Conservation (phyloP, 768 basidiomycete genomes). For the Pseudohyphozyma bogoriensis region DNA sequence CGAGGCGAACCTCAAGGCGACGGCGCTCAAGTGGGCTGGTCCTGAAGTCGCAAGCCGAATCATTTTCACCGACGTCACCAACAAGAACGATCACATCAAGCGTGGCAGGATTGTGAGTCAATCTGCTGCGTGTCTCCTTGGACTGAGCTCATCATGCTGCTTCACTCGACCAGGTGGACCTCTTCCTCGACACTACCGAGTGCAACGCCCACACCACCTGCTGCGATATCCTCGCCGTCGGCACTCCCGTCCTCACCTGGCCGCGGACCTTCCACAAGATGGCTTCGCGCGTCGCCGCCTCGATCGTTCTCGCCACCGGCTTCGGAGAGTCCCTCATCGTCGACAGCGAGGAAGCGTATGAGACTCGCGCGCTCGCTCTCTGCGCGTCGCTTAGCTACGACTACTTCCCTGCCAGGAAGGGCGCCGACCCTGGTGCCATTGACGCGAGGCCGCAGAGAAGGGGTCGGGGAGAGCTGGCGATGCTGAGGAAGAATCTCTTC, state of each 20-base stretch:
- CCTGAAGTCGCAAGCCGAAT: slow-evolving; percentile 45
- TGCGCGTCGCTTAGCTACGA: slow-evolving; percentile 36
- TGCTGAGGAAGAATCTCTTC: slow-evolving; percentile 43
- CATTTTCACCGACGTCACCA: slow-evolving; percentile 46
- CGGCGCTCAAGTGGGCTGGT: slow-evolving; percentile 45
- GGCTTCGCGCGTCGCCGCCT: slow-evolving; percentile 48
- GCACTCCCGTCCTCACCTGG: slow-evolving; percentile 48
- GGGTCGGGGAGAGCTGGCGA: slow-evolving; percentile 39
- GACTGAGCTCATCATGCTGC: too few species aligned
- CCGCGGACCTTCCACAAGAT: slow-evolving; percentile 45
- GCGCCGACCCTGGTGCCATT: slow-evolving; percentile 8
- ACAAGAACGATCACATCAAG: slow-evolving; percentile 44
- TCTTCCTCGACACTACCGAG: too few species aligned
- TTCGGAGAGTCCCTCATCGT: slow-evolving; percentile 47
- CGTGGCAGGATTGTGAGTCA: slow-evolving; percentile 46
- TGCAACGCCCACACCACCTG: slow-evolving; percentile 50
- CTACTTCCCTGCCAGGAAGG: not conserved
- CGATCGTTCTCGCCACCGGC: slow-evolving; percentile 46
- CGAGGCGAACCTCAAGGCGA: slow-evolving; percentile 43
- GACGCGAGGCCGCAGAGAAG: slow-evolving; percentile 24
- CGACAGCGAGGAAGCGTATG: slow-evolving; percentile 43
- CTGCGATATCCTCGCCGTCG: slow-evolving; percentile 48
- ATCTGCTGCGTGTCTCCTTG: too few species aligned
- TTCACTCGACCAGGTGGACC: too few species aligned
- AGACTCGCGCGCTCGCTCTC: slow-evolving; percentile 43